Conservation (phyloP, 2,329 filamentous ascomycete species). For the Cladophialophora carrionii region DNA sequence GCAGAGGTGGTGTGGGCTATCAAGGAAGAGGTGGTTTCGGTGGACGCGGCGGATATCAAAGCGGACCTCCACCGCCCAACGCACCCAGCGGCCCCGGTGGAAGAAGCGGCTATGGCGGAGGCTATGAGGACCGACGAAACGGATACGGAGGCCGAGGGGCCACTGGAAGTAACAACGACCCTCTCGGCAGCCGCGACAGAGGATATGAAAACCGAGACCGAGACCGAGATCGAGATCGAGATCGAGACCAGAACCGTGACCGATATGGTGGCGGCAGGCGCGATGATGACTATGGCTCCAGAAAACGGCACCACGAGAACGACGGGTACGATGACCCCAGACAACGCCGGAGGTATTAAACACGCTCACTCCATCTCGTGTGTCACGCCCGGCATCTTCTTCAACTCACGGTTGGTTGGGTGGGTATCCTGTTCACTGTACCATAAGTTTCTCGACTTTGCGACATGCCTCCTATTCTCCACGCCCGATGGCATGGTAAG, state of each 20-base stretch:
- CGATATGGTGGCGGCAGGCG: conserved; percentile 47
- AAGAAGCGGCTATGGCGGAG: conserved; percentile 59
- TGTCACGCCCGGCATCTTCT: conserved; percentile 23
- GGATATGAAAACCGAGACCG: conserved; percentile 54
- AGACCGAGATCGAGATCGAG: conserved; percentile 49
- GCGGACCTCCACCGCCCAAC: conserved; percentile 53
- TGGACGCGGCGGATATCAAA: conserved; percentile 41
- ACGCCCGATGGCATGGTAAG: conserved; percentile 25
- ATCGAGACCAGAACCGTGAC: conserved; percentile 43
- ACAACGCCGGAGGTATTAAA: conserved; percentile 64
- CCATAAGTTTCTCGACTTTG: conserved; percentile 2
- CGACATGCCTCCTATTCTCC: conserved; percentile 5
- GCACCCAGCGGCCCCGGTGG: conserved; percentile 52
- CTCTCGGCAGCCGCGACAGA: conserved; percentile 70
- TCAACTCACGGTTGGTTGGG: conserved; percentile 45
- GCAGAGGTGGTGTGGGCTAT: conserved; percentile 59
- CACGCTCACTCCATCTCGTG: conserved; percentile 4
- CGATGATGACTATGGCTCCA: conserved; percentile 57
- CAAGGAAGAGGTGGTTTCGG: conserved; percentile 61
- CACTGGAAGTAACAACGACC: conserved; percentile 82
- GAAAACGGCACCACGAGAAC: conserved; percentile 74
- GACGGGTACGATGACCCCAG: conserved; percentile 76
- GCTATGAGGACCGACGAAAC: conserved; percentile 50
- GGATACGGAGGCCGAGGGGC: conserved; percentile 61
- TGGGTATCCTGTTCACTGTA: conserved; percentile 46